phyloP scores from a whole-genome alignment of 805 yeast genomes.

The Kuraishia floccosa region DNA sequence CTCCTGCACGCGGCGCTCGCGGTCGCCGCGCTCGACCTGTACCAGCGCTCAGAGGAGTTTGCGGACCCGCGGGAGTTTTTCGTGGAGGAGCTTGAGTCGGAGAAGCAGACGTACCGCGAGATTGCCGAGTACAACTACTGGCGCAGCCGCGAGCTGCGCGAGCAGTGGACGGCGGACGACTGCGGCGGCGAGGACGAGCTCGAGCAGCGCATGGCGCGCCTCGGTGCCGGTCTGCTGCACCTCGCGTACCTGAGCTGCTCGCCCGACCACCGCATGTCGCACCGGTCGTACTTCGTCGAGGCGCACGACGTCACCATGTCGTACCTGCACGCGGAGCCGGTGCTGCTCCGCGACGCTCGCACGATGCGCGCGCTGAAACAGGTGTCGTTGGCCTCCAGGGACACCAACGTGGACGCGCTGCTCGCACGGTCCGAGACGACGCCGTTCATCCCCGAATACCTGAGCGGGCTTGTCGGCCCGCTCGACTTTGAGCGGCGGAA shows the following conservation, averaged over 20 bases:
- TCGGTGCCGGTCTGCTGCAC: neutral
- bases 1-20: slow-evolving; percentile 11
- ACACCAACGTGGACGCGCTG: too few relatives aligned
- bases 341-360: neutral
- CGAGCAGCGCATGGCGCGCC: neutral
- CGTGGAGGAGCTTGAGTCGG: too few relatives aligned
- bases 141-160: slow-evolving; percentile 9
- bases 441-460: slow-evolving; percentile 13
- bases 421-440: too few relatives aligned
- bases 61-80: slow-evolving; percentile 1
- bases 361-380: neutral
- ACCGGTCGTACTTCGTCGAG: slow-evolving; percentile 8
- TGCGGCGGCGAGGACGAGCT: slow-evolving; percentile 4
- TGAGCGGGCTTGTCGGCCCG: slow-evolving; percentile 10
- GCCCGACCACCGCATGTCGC: slow-evolving; percentile 9
- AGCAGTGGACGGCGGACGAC: too few relatives aligned
- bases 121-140: slow-evolving; percentile 11
- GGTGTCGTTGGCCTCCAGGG: too few relatives aligned
- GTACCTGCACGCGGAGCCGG: slow-evolving; percentile 1
- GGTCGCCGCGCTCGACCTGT: slow-evolving; percentile 9
- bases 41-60: slow-evolving; percentile 8
- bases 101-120: too few relatives aligned
- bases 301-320: slow-evolving; percentile 5
- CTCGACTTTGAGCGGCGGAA: slow-evolving; percentile 2
- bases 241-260: neutral